Conservation (phyloP, 345 rosid species). For the Camelina neglecta region DNA sequence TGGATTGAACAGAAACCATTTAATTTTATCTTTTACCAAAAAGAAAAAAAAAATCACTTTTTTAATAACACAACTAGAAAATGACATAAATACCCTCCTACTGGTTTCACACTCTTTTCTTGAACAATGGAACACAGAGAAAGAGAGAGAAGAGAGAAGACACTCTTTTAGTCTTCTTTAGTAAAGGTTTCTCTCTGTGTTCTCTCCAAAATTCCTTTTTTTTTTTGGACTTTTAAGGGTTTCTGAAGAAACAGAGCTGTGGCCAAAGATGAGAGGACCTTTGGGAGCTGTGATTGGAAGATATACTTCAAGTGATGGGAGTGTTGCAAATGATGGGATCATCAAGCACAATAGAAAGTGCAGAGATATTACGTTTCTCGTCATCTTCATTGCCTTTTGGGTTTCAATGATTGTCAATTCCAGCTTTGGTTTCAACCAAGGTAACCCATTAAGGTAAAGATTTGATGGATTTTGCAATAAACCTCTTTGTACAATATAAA, state of each 20-base stretch:
- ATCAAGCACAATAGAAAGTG: conserved; percentile 92
- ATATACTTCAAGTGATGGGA: conserved; percentile 93
- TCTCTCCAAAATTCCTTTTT: conserved; percentile 29
- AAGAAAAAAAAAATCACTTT: conserved; percentile 29
- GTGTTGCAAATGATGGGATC: conserved; percentile 75
- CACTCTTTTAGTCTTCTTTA: conserved; percentile 14
- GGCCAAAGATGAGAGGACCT: conserved; percentile 50
- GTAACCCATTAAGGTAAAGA: conserved; percentile 78
- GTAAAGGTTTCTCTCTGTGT: conserved; percentile 15
- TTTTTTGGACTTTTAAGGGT: conserved; percentile 21
- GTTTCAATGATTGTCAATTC: conserved; percentile 97
- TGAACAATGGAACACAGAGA: conserved; percentile 27
- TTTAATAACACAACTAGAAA: conserved; percentile 10
- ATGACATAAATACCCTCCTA: conserved; percentile 41
- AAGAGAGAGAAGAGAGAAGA: conserved; percentile 22
- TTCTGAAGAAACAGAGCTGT: conserved; percentile 32
- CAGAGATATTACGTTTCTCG: conserved; percentile 81
- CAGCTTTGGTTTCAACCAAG: conserved; percentile 95
- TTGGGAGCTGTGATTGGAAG: conserved; percentile 89
- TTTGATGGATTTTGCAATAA: background rate
- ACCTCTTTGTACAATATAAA: conserved; percentile 9
- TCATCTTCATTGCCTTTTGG: conserved; percentile 90
- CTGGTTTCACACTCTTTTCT: conserved; percentile 41
- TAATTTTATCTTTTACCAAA: conserved; percentile 23
- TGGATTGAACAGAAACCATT: conserved; percentile 36